These are phyloP conservation scores for Fusarium proliferatum DNA, from an alignment of 2,329 filamentous ascomycete species.

Conservation along the genomic window DNA sequence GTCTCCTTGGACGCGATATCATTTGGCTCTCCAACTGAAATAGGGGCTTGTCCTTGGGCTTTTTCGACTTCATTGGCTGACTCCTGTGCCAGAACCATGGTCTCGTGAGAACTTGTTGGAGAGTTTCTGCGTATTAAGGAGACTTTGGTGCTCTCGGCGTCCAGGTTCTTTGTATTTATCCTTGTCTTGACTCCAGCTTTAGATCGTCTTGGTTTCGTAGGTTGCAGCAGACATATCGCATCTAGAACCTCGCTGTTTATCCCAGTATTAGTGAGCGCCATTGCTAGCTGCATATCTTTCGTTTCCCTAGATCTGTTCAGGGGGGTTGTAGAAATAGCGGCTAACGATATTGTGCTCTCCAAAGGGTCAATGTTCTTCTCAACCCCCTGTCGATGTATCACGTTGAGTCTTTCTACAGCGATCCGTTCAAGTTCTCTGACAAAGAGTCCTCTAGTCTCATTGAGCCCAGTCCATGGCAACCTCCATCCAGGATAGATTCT, in stretches of 20 bases:
- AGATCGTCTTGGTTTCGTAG: background rate
- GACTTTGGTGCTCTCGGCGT: background rate
- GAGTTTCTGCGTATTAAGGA: background rate
- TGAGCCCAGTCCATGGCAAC: conserved; percentile 4
- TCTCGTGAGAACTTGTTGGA: background rate
- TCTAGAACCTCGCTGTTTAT: background rate
- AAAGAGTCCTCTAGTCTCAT: background rate
- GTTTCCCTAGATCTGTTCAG: background rate
- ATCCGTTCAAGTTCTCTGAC: conserved; percentile 1
- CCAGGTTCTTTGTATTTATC: background rate
- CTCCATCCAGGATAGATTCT: conserved; percentile 36
- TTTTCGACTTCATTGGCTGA: background rate
- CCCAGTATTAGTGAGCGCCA: background rate
- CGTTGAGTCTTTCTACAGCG: background rate
- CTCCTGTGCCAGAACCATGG: background rate
- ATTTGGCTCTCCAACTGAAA: background rate
- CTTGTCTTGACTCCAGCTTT: background rate
- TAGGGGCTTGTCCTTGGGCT: background rate
- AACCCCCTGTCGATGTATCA: background rate
- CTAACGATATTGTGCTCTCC: conserved; percentile 20
- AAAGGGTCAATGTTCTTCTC: background rate
- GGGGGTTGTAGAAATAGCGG: background rate
- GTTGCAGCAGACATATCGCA: no score
- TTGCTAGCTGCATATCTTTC: background rate
- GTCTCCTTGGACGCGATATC: background rate